Conservation (phyloP, 1,284 basidiomycete genomes). For the Leccinum ponderosum region DNA sequence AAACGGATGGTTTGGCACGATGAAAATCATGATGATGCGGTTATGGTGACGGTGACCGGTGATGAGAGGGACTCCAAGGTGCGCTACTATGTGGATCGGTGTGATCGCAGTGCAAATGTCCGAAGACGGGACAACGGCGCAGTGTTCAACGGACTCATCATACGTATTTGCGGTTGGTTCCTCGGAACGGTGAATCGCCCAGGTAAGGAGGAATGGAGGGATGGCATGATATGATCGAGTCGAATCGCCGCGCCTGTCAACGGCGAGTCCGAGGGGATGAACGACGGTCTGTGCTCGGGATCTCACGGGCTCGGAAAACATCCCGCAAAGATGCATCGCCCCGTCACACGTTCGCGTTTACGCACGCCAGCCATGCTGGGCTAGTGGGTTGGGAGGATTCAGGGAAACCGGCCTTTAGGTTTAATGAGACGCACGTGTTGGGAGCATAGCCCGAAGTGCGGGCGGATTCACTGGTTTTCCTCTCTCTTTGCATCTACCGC, state of each 20-base stretch:
- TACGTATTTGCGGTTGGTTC: background rate
- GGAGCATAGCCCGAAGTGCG: background rate
- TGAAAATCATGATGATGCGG: background rate
- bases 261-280: background rate
- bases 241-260: background rate
- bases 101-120: background rate
- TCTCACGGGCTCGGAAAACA: background rate
- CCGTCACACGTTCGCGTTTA: conserved; percentile 1
- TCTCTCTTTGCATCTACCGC: background rate
- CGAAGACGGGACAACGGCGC: background rate
- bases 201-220: background rate
- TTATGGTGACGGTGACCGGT: background rate
- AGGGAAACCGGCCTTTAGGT: conserved; percentile 12
- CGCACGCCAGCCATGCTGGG: background rate
- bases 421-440: conserved; percentile 9
- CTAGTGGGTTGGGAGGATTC: background rate
- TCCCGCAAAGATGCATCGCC: conserved; percentile 1
- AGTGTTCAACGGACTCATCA: background rate
- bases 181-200: background rate
- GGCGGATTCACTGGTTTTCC: background rate
- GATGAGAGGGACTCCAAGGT: background rate
- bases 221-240: background rate
- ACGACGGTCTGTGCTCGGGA: background rate
- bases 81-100: background rate
- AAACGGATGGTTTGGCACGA: background rate